Evolutionary conservation across 73 alveolate genomes (phyloP).

Genomic region (Tetrahymena thermophila): DNA sequence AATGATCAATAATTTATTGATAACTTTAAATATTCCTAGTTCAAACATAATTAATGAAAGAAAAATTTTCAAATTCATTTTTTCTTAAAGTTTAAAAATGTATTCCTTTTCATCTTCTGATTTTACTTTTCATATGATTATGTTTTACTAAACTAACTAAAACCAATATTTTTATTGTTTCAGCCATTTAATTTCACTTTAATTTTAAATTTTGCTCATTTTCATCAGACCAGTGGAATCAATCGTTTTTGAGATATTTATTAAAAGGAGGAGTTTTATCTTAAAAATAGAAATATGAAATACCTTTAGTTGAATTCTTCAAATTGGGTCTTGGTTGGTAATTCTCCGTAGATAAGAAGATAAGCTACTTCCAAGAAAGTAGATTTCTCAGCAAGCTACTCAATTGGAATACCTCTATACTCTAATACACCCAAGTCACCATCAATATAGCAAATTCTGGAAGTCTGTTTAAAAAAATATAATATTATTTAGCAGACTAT

Average conservation of each 20-base stretch:
- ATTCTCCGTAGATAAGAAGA: constrained; percentile 73
- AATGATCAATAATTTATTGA: too few species aligned
- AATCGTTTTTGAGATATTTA: neutral
- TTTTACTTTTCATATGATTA: too few species aligned
- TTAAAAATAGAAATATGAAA: neutral
- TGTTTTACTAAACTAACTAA: too few species aligned
- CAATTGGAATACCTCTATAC: constrained; percentile 85
- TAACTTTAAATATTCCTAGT: too few species aligned
- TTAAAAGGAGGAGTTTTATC: neutral
- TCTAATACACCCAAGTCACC: constrained; percentile 82
- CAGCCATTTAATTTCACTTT: too few species aligned
- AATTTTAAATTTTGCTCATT: too few species aligned
- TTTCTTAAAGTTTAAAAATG: too few species aligned
- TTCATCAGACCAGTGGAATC: neutral
- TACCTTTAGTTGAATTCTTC: constrained; percentile 53
- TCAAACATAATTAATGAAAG: too few species aligned
- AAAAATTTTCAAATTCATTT: too few species aligned
- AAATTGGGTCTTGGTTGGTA: constrained; percentile 49
- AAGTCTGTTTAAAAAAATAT: constrained; percentile 28
- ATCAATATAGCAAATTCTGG: constrained; percentile 74
- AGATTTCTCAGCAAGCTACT: constrained; percentile 74
- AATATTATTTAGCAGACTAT: neutral
- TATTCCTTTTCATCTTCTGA: too few species aligned
- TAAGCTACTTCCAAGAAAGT: constrained; percentile 73
- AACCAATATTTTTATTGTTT: neutral